Conservation (phyloP, 2,329 filamentous ascomycete species). For the Fusarium concolor region DNA sequence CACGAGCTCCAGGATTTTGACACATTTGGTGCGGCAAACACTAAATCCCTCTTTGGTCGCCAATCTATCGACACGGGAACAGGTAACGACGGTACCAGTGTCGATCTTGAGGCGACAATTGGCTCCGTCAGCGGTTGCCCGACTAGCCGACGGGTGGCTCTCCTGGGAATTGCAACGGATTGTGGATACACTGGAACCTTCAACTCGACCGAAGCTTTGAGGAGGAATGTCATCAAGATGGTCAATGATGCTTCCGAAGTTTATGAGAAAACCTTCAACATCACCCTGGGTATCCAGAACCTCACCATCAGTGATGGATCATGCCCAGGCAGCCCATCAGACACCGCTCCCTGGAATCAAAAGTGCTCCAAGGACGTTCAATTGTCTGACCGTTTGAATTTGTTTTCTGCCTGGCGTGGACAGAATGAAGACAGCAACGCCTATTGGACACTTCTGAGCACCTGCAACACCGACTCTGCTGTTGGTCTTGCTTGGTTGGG, state of each 20-base stretch:
- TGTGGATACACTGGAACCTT: conserved; percentile 87
- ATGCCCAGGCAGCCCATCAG: conserved; percentile 78
- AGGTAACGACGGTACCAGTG: conserved; percentile 75
- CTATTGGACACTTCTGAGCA: conserved; percentile 91
- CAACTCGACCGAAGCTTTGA: conserved; percentile 68
- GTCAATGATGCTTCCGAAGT: conserved; percentile 89
- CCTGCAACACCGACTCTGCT: conserved; percentile 82
- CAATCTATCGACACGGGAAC: conserved; percentile 75
- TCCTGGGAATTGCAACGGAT: conserved; percentile 92
- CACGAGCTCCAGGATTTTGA: conserved; percentile 62
- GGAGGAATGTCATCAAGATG: conserved; percentile 80
- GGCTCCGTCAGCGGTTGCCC: conserved; percentile 88
- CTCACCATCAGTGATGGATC: conserved; percentile 78
- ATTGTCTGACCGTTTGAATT: conserved; percentile 83
- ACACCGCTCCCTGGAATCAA: conserved; percentile 85
- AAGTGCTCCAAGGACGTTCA: conserved; percentile 71
- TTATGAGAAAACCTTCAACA: conserved; percentile 93
- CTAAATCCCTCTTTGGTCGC: conserved; percentile 76
- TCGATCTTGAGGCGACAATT: conserved; percentile 82
- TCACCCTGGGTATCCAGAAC: conserved; percentile 90
- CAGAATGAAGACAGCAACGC: conserved; percentile 82
- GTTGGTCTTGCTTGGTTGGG: conserved; percentile 95
- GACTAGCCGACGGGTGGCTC: conserved; percentile 87
- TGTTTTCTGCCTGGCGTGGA: conserved; percentile 91
- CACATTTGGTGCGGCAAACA: conserved; percentile 69